These are phyloP conservation scores for Calonectria henricotiae DNA, from an alignment of 2,329 filamentous ascomycete genomes.

Conservation along the genomic window DNA sequence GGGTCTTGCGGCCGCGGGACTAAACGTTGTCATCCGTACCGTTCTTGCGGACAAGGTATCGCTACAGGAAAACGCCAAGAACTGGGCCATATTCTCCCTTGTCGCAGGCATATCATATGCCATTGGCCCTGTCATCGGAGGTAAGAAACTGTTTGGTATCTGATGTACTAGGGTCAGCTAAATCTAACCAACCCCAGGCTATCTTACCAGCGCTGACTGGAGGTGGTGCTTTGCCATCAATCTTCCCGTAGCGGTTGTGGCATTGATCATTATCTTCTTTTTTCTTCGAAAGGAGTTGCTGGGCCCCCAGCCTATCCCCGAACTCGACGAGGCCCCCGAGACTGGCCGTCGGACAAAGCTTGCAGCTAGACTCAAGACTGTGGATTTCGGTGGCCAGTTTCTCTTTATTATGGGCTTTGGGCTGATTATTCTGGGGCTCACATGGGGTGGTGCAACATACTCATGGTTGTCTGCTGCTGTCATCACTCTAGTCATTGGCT, in stretches of 20 bases:
- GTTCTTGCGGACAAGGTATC: conserved; percentile 78
- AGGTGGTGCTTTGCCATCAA: conserved; percentile 79
- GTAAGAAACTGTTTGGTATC: conserved; percentile 40
- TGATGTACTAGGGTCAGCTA: neutral
- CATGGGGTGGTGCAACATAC: conserved; percentile 72
- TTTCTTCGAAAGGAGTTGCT: conserved; percentile 74
- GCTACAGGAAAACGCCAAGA: conserved; percentile 74
- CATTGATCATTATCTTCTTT: conserved; percentile 70
- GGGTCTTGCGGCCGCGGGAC: conserved; percentile 74
- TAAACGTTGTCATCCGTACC: conserved; percentile 74
- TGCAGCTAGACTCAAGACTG: conserved; percentile 65
- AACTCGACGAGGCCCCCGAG: conserved; percentile 61
- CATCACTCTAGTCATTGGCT: conserved; percentile 65
- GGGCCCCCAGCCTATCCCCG: conserved; percentile 66
- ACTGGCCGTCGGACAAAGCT: conserved; percentile 57
- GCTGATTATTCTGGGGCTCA: conserved; percentile 69
- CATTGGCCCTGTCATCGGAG: conserved; percentile 75
- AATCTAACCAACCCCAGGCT: conserved; percentile 54
- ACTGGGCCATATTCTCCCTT: conserved; percentile 75
- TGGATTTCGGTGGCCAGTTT: conserved; percentile 72
- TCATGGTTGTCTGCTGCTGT: conserved; percentile 68
- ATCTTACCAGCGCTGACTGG: conserved; percentile 72
- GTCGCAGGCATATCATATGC: conserved; percentile 74
- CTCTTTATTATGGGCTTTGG: conserved; percentile 72
- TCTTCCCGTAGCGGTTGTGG: conserved; percentile 70